Percentiles rank a stretch among this genome's conserved stretches.
phyloP scores from a whole-genome alignment of 1,284 basidiomycete species.

The Meira nashicola region DNA sequence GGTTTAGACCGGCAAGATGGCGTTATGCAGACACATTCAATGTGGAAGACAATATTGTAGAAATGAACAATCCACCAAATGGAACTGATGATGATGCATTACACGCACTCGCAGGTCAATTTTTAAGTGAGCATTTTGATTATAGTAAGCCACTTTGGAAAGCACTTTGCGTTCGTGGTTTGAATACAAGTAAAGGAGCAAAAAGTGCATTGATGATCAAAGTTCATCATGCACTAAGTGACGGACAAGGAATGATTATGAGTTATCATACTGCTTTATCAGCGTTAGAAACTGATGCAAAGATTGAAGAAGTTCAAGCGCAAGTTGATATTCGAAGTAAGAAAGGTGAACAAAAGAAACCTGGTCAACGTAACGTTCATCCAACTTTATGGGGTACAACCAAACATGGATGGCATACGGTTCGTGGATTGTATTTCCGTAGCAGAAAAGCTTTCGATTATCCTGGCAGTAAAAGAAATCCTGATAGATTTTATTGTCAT shows the following conservation, averaged over 20 bases:
- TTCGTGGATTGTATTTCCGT: slow-evolving; percentile 48
- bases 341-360: slow-evolving; percentile 27
- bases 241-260: slow-evolving; percentile 52
- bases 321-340: slow-evolving; percentile 35
- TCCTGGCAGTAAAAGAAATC: slow-evolving; percentile 12
- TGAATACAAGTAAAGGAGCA: slow-evolving; percentile 44
- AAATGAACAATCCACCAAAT: slow-evolving; percentile 22
- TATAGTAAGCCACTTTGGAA: slow-evolving; percentile 51
- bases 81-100: slow-evolving; percentile 35
- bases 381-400: slow-evolving; percentile 41
- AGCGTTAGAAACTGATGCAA: slow-evolving; percentile 35
- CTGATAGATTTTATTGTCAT: slow-evolving; percentile 42
- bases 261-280: slow-evolving; percentile 49
- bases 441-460: slow-evolving; percentile 45
- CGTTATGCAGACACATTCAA: slow-evolving; percentile 47
- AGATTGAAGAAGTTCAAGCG: slow-evolving; percentile 42
- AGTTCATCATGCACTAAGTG: slow-evolving; percentile 51
- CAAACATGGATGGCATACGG: slow-evolving; percentile 35
- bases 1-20: slow-evolving; percentile 42
- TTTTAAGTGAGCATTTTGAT: slow-evolving; percentile 47
- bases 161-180: slow-evolving; percentile 48
- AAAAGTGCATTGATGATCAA: slow-evolving; percentile 51
- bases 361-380: slow-evolving; percentile 36
- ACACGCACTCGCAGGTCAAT: slow-evolving; percentile 42
- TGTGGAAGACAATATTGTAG: slow-evolving; percentile 45